Base-by-base conservation (phyloP, 169 alveolate species). In the Pseudocohnilembus persalinus region DNA sequence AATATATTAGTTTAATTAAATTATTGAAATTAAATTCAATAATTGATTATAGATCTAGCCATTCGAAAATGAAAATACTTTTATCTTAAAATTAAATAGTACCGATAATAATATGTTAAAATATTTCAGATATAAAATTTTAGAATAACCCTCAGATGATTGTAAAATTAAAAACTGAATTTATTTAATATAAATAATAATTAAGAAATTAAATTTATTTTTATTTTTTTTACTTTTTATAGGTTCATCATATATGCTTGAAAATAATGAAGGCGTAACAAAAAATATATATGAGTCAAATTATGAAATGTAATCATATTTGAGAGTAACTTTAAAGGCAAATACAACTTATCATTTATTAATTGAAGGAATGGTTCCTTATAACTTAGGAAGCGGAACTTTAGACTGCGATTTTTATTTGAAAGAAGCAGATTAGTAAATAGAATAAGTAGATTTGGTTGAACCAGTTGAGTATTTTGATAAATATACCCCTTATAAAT, bases 391-490 rank as follows among this genome's bases (percentile, higher is more conserved):
- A 27, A 94, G 89, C 49, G 94, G 94, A 16, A 33, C 89, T 20
- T 64, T 94, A 25, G 74, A 73, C 28, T 31, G 92, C 4, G 94
- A 92, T 24, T 82, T 90, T 49, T 68, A 89, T 28, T 32, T 83
- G 25, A 87, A 89, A 77, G 85, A 83, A 31, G 86, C 76, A 26
- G 88, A 85, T 25, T 76, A 89, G 76, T 35, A 79, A 26, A 74
- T 92, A 30, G 88, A 87, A 30, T 81, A 82, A 27, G 83, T 90
- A 25, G 92, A 88, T 26, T 84, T 83, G 64, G 82, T 88, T 15
- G 97, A 94, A 74, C 97, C 97, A 30, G 49, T 90, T 0, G 89
- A 87, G 24, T 94, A 87, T 84, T 73, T 89, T 11, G 97, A 96
- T 65, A 91, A 88, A 76, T 96, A 93, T 77, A 75, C 75, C 49